phyloP scores from a whole-genome alignment of 2,329 filamentous ascomycete species.

The Dactylellina parvicollis region DNA sequence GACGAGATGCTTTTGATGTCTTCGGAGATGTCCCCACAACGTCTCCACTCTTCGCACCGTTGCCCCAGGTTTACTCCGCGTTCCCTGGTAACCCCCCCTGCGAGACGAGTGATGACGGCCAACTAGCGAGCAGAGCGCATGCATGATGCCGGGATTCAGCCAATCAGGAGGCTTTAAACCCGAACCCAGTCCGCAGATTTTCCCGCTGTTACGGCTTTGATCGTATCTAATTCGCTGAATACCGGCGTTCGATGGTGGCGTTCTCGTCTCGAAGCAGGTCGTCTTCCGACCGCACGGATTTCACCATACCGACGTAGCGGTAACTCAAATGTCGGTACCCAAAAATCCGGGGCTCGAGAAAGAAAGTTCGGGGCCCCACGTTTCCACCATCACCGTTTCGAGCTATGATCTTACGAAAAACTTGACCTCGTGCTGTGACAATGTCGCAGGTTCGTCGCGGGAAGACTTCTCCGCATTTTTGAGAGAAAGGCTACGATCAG shows the following conservation, averaged over 20 bases:
- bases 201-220: slow-evolving; percentile 11
- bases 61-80: not conserved
- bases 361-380: slow-evolving; percentile 19
- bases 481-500: not conserved
- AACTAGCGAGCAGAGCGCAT: not conserved
- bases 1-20: not conserved
- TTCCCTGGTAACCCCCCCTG: not conserved
- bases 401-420: not conserved
- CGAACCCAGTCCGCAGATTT: not conserved
- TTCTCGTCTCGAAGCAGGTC: slow-evolving; percentile 21
- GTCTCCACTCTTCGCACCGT: not conserved
- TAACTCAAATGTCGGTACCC: slow-evolving; percentile 6
- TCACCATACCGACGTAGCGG: slow-evolving; percentile 13
- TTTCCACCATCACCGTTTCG: not conserved
- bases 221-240: slow-evolving; percentile 11
- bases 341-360: slow-evolving; percentile 11
- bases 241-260: not conserved
- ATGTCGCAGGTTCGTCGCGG: not conserved
- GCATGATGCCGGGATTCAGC: slow-evolving; percentile 17
- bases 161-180: slow-evolving; percentile 13
- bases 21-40: not conserved
- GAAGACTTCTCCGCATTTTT: not conserved
- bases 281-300: not conserved
- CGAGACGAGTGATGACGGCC: no score
- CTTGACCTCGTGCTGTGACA: not conserved